Base-by-base conservation (phyloP, 192 early-diverging fungal genomes). In the Backusella tarrabulga region DNA sequence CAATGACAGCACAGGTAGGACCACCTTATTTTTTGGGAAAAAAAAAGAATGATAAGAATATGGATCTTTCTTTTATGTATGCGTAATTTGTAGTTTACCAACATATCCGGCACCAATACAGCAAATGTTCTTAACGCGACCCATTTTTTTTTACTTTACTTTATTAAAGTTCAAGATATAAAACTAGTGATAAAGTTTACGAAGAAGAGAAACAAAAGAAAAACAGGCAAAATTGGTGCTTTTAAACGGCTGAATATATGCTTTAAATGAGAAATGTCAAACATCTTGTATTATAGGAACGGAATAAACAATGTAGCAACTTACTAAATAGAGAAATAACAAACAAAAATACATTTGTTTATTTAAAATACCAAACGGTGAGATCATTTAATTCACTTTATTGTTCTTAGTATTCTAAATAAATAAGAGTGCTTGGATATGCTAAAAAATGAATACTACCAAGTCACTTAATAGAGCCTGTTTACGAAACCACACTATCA, bases 51-150 rank as follows among this genome's bases (percentile, higher is more conserved):
- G 29, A 41, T 72, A 0, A 50, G 6, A 15, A 8, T n/a, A 34
- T 67, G 5, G 9, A 0, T 40, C 7, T 34, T n/a, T 21, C 68
- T 26, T 15, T 29, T 35, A 5, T 36, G 19, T 11, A 34, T 23
- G 11, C 7, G 68, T 63, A 34, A 52, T 34, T 41, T 46, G 36
- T 71, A 72, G 21, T 81, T 77, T 85, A 93, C 96, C 96, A 44
- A 98, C 95, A 84, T 98, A 98, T 73, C 96, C 96, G 56, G 96
- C 96, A 76, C 96, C 96, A 80, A 98, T 93, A 76, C 95, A 98
- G 85, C 95, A 96, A 56, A 97, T 95, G 77, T 92, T 92, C 46
- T 85, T 87, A 56, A 81, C 38, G 19, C 38, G 41, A 32, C 23
- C 32, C 56, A 68, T 77, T 63, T 63, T 26, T 63, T 2, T 56